Evolutionary conservation across 169 alveolate genomes (phyloP), one percentile per base, ranked within the genome.

Genomic region (Plasmodium gonderi): DNA sequence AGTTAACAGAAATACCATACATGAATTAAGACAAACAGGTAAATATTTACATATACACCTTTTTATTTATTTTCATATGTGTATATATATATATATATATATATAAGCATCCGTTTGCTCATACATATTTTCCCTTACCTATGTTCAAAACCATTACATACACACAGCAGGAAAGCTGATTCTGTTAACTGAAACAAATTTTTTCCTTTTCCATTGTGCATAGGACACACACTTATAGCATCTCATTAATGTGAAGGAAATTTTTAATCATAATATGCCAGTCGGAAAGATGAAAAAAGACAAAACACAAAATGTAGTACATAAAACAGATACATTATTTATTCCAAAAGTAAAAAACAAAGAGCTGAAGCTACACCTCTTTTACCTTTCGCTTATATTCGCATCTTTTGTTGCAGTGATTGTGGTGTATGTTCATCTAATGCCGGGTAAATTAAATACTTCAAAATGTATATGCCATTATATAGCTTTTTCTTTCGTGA

Each of bases 271-370:
- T 40, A 80, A 40, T 38, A 64, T 29, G 33, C 65, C 14, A 74
- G 54, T 38, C 69, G 82, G 5, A 49, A 83, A 83, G 68, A 77
- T 87, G 93, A 87, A 54, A 75, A 76, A 75, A 76, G 80, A 75
- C 7, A 60, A 87, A 76, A 54, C 42, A 29, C 65, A 74, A 75
- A 23, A 36, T 51, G 45, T 42, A 36, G 42, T 20, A 42, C n/a
- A 49, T 26, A 80, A 69, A 47, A 82, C 60, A 74, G 60, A 87
- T 38, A 51, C 26, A 51, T 36, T 72, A 47, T 11, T 26, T 51
- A 12, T 20, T 45, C 20, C 33, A 60, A 75, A 47, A 77, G 51
- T 29, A 87, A 76, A 75, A 64, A 77, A 6, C 65, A 87, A 40
- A 75, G 49, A 87, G 17, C 72, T 87, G 45, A 87, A 87, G 68